Evolutionary conservation across 208 protist species (phyloP).

Genomic region (Crithidia fasciculata): DNA sequence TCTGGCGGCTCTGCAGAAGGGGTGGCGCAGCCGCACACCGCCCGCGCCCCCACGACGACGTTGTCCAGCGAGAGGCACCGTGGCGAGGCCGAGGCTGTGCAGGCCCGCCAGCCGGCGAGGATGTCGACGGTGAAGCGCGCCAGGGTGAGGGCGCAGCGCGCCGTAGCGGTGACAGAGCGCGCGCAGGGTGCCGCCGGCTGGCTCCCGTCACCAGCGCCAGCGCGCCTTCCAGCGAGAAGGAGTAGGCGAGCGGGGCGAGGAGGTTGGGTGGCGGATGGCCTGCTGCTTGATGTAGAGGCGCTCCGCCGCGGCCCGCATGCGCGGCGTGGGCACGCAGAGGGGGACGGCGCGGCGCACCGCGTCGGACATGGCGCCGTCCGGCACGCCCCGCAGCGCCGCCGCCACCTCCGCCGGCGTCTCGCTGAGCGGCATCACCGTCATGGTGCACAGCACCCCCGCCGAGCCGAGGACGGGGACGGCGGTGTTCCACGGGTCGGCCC

Average conservation of each 20-base stretch:
- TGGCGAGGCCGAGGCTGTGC: conserved; percentile 60
- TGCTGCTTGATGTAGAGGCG: conserved; percentile 12
- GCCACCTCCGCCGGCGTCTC: background rate
- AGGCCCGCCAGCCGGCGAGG: conserved; percentile 54
- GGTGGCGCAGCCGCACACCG: conserved; percentile 69
- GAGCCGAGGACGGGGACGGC: background rate
- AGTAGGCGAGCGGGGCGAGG: conserved; percentile 12
- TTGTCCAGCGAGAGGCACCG: conserved; percentile 69
- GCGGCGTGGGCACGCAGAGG: background rate
- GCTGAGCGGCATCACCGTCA: background rate
- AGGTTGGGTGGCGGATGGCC: conserved; percentile 21
- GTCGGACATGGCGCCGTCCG: background rate
- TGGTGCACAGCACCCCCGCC: background rate
- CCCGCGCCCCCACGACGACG: conserved; percentile 61
- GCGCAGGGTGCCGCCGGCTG: conserved; percentile 38
- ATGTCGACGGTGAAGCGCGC: conserved; percentile 56
- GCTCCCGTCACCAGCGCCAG: conserved; percentile 34
- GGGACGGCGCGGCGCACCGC: background rate
- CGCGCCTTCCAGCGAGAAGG: conserved; percentile 14
- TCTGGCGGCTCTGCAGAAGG: conserved; percentile 25
- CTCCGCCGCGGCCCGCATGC: background rate
- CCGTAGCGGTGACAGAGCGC: conserved; percentile 33
- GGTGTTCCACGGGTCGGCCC: background rate
- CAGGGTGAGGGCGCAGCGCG: conserved; percentile 22
- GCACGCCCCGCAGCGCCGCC: background rate